Evolutionary conservation across 2,329 filamentous ascomycete genomes (phyloP).

Genomic region (Clonostachys chloroleuca): DNA sequence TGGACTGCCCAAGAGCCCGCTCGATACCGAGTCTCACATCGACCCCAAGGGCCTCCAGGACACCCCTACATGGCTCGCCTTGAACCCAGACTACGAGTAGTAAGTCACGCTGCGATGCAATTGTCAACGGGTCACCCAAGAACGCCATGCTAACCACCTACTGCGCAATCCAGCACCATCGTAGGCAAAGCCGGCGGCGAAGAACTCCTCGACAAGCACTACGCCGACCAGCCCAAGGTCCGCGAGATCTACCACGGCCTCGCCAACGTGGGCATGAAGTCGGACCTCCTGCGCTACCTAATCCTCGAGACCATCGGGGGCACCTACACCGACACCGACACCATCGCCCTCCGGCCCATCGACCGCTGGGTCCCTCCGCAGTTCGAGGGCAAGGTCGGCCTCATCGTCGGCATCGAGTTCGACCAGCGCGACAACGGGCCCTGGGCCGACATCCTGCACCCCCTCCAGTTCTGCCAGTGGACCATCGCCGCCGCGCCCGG

Average conservation of each 20-base stretch:
- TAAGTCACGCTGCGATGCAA: slow-evolving; percentile 1
- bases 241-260: slow-evolving; percentile 11
- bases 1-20: slow-evolving; percentile 3
- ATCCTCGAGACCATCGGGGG: slow-evolving; percentile 10
- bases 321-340: slow-evolving; percentile 44
- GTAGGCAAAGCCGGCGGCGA: slow-evolving; percentile 12
- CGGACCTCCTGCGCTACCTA: slow-evolving; percentile 17
- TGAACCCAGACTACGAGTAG: slow-evolving; percentile 6
- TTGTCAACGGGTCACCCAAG: background rate
- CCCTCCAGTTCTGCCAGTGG: slow-evolving; percentile 24
- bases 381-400: slow-evolving; percentile 8
- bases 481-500: slow-evolving; percentile 21
- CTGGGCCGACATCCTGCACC: slow-evolving; percentile 17
- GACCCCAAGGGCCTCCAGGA: background rate
- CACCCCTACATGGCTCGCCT: slow-evolving; percentile 4
- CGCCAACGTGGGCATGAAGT: slow-evolving; percentile 18
- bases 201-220: slow-evolving; percentile 10
- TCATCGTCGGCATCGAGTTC: slow-evolving; percentile 21
- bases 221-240: slow-evolving; percentile 2
- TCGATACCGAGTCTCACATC: background rate
- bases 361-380: slow-evolving; percentile 17
- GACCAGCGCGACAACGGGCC: slow-evolving; percentile 13
- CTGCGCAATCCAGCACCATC: slow-evolving; percentile 6
- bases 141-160: background rate
- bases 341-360: slow-evolving; percentile 47